These are phyloP conservation scores for Hemileccinum rubropunctum DNA, from an alignment of 768 basidiomycete genomes.

Conservation along the genomic window DNA sequence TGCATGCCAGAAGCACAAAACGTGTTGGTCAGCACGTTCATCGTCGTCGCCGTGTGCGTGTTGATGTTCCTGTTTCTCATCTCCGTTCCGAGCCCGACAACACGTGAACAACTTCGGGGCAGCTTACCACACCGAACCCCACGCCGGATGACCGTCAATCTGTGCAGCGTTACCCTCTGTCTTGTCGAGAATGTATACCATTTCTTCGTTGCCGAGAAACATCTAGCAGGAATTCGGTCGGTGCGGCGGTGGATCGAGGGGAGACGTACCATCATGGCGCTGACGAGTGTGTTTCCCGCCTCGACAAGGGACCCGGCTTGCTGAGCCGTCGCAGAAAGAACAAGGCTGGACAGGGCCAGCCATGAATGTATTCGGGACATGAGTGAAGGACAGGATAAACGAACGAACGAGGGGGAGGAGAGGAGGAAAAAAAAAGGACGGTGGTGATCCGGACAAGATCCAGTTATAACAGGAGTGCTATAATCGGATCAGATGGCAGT, in stretches of 20 bases:
- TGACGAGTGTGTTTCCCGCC: constrained; percentile 38
- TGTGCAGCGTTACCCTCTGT: constrained; percentile 68
- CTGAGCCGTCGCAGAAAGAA: constrained; percentile 9
- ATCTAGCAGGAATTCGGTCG: constrained; percentile 40
- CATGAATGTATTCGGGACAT: constrained; percentile 8
- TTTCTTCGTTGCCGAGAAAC: constrained; percentile 75
- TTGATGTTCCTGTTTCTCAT: constrained; percentile 19
- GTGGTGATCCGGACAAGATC: too few species aligned
- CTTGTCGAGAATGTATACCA: constrained; percentile 90
- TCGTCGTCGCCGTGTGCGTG: constrained; percentile 17
- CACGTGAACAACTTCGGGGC: not conserved
- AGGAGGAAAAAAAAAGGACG: too few species aligned
- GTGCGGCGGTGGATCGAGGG: not conserved
- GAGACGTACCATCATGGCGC: constrained; percentile 49
- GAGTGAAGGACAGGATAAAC: not conserved
- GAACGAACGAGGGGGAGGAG: constrained; percentile 1
- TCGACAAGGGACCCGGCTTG: constrained; percentile 16
- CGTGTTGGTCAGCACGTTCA: constrained; percentile 54
- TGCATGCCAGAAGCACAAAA: constrained; percentile 85
- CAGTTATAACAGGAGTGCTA: too few species aligned
- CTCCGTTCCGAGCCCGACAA: not conserved
- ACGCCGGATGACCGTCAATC: constrained; percentile 69
- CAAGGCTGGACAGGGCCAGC: constrained; percentile 7
- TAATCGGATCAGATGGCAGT: too few species aligned
- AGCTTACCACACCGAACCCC: constrained; percentile 64